phyloP scores from a whole-genome alignment of 1,284 basidiomycete genomes.

The Veloporphyrellus conicus region DNA sequence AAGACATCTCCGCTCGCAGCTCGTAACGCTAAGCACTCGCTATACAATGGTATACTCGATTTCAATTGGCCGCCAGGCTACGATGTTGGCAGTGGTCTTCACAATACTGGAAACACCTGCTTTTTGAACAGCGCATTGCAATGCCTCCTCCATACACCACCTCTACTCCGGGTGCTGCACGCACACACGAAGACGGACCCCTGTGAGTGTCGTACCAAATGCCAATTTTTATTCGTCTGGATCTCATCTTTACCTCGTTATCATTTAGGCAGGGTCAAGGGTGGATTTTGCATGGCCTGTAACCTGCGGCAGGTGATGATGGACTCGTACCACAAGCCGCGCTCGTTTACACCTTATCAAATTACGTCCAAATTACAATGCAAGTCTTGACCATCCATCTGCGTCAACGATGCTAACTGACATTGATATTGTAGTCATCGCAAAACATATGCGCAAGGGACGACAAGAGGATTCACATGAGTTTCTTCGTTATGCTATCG shows the following conservation, averaged over 20 bases:
- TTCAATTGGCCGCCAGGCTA: slow-evolving; percentile 47
- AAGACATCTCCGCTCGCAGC: slow-evolving; percentile 20
- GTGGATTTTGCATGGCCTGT: slow-evolving; percentile 77
- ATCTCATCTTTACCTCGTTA: slow-evolving; percentile 9
- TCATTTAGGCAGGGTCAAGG: slow-evolving; percentile 50
- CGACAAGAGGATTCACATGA: slow-evolving; percentile 98
- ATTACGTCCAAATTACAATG: slow-evolving; percentile 68
- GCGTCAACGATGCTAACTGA: slow-evolving; percentile 11
- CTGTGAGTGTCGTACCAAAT: slow-evolving; percentile 40
- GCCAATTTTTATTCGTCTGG: neutral
- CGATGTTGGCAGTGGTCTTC: slow-evolving; percentile 61
- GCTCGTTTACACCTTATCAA: slow-evolving; percentile 55
- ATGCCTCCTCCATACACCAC: slow-evolving; percentile 90
- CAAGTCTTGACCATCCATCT: slow-evolving; percentile 36
- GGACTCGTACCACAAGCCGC: slow-evolving; percentile 45
- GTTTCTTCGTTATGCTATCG: slow-evolving; percentile 92
- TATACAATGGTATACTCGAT: slow-evolving; percentile 54
- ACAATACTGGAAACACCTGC: slow-evolving; percentile 95
- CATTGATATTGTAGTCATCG: slow-evolving; percentile 70
- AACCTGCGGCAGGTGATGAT: slow-evolving; percentile 53
- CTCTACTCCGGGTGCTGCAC: slow-evolving; percentile 70
- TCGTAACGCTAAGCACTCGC: slow-evolving; percentile 30
- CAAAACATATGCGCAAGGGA: slow-evolving; percentile 86
- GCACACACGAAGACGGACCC: slow-evolving; percentile 49
- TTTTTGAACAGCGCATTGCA: slow-evolving; percentile 96